Percentiles rank a stretch among this genome's conserved stretches.
Evolutionary conservation across 257 asterid species (phyloP).

Genomic region (Nicotiana noctiflora): DNA sequence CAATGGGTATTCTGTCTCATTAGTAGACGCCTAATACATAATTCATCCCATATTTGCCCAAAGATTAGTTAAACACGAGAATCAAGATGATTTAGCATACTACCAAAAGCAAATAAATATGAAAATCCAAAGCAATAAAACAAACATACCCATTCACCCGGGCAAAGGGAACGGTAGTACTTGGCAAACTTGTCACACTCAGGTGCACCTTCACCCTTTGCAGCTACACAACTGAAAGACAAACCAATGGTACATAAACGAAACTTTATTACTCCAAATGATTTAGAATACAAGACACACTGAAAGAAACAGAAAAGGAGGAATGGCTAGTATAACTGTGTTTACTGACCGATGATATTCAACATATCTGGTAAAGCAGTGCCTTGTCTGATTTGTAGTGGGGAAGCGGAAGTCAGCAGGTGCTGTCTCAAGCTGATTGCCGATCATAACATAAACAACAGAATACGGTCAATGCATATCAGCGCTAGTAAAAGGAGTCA

Average conservation of each 20-base stretch:
- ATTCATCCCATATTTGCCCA: neutral
- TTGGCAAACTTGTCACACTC: conserved; percentile 95
- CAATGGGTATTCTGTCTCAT: neutral
- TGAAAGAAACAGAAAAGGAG: neutral
- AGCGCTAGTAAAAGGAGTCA: neutral
- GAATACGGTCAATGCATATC: neutral
- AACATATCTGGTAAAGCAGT: conserved; percentile 89
- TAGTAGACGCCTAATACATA: neutral
- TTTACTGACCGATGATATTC: conserved; percentile 77
- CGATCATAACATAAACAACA: neutral
- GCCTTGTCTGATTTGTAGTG: conserved; percentile 92
- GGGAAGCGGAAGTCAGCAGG: conserved; percentile 98
- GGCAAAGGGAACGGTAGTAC: conserved; percentile 90
- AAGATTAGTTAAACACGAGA: neutral
- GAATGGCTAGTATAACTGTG: neutral
- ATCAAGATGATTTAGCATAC: neutral
- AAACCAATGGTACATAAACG: conserved; percentile 1
- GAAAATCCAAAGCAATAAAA: neutral
- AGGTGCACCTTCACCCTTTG: conserved; percentile 85
- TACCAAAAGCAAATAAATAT: conserved; percentile 2
- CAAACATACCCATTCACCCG: conserved; percentile 88
- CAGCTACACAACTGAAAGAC: conserved; percentile 68
- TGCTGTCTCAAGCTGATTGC: conserved; percentile 80
- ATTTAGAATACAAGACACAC: neutral
- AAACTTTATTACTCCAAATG: neutral